phyloP scores from a whole-genome alignment of 1,139 yeast genomes.

The Dujonia santamariae region DNA sequence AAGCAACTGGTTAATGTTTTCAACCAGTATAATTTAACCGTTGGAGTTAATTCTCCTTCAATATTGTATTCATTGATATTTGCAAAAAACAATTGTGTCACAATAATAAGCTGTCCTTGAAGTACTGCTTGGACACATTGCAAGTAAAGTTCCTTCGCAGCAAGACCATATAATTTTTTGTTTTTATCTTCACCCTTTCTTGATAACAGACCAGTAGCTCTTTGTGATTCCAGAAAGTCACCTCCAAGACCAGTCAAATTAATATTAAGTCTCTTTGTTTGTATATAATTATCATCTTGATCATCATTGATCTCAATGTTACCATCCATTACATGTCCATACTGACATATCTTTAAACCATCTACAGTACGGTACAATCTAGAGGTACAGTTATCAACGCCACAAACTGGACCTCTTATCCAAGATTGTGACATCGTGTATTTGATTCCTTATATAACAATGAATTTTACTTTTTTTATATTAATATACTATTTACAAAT shows the following conservation, averaged over 20 bases:
- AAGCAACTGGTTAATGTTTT: conserved; percentile 22
- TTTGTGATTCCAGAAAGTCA: conserved; percentile 17
- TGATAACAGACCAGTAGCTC: conserved; percentile 9
- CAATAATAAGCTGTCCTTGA: conserved; percentile 38
- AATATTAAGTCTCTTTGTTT: conserved; percentile 52
- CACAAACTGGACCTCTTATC: conserved; percentile 80
- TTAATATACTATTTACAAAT: too few species aligned
- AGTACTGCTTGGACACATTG: conserved; percentile 56
- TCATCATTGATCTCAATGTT: conserved; percentile 77
- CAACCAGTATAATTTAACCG: conserved; percentile 54
- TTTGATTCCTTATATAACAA: too few species aligned
- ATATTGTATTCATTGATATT: conserved; percentile 15
- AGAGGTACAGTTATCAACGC: conserved; percentile 85
- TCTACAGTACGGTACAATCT: conserved; percentile 66
- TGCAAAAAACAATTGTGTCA: conserved; percentile 26
- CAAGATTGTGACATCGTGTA: conserved; percentile 34
- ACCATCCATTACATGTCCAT: conserved; percentile 86
- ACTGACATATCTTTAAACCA: conserved; percentile 81
- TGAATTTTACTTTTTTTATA: too few species aligned
- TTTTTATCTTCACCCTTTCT: conserved; percentile 2
- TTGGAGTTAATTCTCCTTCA: conserved; percentile 26
- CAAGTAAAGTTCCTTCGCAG: conserved; percentile 45
- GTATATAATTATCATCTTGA: conserved; percentile 49
- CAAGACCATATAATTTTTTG: conserved; percentile 46
- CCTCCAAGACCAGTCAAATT: conserved; percentile 18